Base-by-base conservation (phyloP, 306 rosid species). In the Purshia tridentata region DNA sequence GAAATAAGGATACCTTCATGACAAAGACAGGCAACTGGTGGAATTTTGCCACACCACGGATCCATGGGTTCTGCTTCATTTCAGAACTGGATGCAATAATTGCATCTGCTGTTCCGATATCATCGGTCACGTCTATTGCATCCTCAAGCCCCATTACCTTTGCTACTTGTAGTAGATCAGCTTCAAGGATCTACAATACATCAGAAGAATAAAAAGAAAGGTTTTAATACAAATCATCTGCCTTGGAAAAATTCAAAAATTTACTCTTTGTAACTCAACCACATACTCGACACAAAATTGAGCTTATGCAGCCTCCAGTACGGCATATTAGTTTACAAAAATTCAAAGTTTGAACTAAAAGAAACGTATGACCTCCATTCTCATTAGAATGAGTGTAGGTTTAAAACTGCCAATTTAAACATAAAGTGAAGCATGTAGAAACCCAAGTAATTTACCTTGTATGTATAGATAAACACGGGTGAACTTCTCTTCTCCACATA, bases 91-190 rank as follows among this genome's bases (percentile, higher is more conserved):
- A 81, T 53, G 92, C 97, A 56, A 95, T 81, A 84, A 95, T 84
- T 67, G 93, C 99, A 83, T 89, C 87, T 15, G 99, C 97, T 45
- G 82, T 62, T 84, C 91, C 98, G 58, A 91, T 88, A 70, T 91
- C 99, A 69, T 90, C 96, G 18, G 90, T 86, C 67, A 86, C 82
- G 49, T 91, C 96, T 69, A 95, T 76, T 79, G 87, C 78, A 76
- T 88, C 86, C 77, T 95, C 98, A 48, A 88, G 86, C 75, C 97
- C 99, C 98, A 95, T 87, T 44, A 91, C 99, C 50, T 73, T 82
- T 47, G 96, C 91, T 57, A 95, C 99, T 91, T 95, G 98, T 19
- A 85, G 82, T 40, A 91, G 85, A 87, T 91, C 99, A 72, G 96
- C 88, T 81, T 95, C 96, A 70, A 87, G 96, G 72, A 95, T 83